Base-by-base conservation (phyloP, 768 basidiomycete species). In the Agaricus subrufescens region DNA sequence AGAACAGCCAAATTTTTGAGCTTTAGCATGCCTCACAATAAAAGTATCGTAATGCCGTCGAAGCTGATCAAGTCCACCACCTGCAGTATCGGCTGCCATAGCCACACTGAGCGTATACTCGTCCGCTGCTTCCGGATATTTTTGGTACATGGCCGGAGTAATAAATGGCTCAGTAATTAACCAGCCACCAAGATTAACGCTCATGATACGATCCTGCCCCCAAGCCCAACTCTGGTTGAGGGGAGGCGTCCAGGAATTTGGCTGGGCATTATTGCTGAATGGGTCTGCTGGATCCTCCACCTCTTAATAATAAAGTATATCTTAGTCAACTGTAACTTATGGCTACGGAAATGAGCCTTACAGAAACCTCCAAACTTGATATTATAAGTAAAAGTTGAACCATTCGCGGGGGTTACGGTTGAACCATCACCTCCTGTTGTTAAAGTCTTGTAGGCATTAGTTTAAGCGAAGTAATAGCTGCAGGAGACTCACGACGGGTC, bases 1-100 rank as follows among this genome's bases (percentile, higher is more conserved):
- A 57, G 47, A 23, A 37, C 19, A 12, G 23, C 25, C 38, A 29
- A 37, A 3, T 19, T 27, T 30, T 1, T 34, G 34, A 23, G 3
- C 27, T 9, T 34, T 15, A 43, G 15, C n/a, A 31, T 15, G 31
- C 75, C 86, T 66, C 65, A 90, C 86, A 61, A 94, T 85, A 71
- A 92, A 94, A 3, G 88, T 91, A 57, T 79, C 74, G 66, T 94
- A 94, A 70, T 94, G 91, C 40, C 83, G 70, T 63, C 86, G 85
- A 48, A 95, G 73, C 69, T 81, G 83, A 56, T 74, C 71, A n/a
- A 86, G 66, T 6, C 84, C 83, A n/a, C 86, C 85, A 19, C 69
- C 75, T 5, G 77, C 72, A n/a, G 78, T 78, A 66, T 86, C 87
- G 44, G 76, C 78, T 3, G 82, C 79, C 82, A 93, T 85, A 14